phyloP scores from a whole-genome alignment of 768 basidiomycete species.

The Nevesoporus exiguus region DNA sequence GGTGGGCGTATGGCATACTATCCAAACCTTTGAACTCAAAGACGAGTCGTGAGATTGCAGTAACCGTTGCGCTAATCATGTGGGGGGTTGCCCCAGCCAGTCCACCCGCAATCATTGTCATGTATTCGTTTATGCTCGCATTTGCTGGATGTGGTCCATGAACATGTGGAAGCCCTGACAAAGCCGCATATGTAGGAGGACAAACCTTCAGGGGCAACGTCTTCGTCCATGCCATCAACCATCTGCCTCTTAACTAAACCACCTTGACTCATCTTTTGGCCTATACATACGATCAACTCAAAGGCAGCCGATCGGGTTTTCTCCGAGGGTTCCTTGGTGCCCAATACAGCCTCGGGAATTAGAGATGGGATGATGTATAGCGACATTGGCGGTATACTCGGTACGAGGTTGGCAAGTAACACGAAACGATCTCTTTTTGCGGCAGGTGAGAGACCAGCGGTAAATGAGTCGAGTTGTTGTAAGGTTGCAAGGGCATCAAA shows the following conservation, averaged over 20 bases:
- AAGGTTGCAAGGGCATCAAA: slow-evolving; percentile 58
- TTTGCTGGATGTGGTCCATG: slow-evolving; percentile 38
- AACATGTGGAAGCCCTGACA: slow-evolving; percentile 4
- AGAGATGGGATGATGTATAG: slow-evolving; percentile 85
- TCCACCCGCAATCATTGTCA: slow-evolving; percentile 96
- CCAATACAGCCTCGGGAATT: slow-evolving; percentile 91
- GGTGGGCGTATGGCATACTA: neutral
- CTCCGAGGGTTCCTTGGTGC: slow-evolving; percentile 96
- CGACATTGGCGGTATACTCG: slow-evolving; percentile 60
- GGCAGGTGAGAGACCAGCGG: slow-evolving; percentile 66
- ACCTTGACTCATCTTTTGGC: slow-evolving; percentile 83
- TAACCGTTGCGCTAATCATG: slow-evolving; percentile 97
- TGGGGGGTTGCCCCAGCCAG: slow-evolving; percentile 91
- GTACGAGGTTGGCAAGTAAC: slow-evolving; percentile 67
- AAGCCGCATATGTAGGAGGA: neutral
- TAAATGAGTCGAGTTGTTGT: slow-evolving; percentile 59
- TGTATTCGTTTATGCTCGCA: slow-evolving; percentile 85
- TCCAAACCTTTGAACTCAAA: slow-evolving; percentile 90
- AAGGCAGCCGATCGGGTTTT: slow-evolving; percentile 88
- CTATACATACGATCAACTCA: slow-evolving; percentile 88
- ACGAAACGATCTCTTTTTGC: slow-evolving; percentile 93
- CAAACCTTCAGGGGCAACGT: slow-evolving; percentile 44
- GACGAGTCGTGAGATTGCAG: slow-evolving; percentile 86
- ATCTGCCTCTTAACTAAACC: slow-evolving; percentile 76
- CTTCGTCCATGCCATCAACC: slow-evolving; percentile 83